Base-by-base conservation (phyloP, 805 yeast species). In the Starmera dryadoides region DNA sequence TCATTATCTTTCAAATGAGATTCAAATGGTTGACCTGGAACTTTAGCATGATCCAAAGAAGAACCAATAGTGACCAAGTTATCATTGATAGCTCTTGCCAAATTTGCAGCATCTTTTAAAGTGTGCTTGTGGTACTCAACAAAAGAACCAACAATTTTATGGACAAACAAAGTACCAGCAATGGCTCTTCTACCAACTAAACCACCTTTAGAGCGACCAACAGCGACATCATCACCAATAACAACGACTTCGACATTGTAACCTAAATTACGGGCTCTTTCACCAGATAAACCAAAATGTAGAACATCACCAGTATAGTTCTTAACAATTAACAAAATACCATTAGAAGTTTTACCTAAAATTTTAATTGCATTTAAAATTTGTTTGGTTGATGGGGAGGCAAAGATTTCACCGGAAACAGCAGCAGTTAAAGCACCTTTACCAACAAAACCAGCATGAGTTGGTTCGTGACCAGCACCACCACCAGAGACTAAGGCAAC, bases 381-480 rank as follows among this genome's bases (percentile, higher is more conserved):
- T 62, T 89, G 98, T 52, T 80, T 84, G 1, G 96, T 86, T n/a
- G 88, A 77, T 3, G 98, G 98, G 12, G 96, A 86, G 0, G 97
- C 96, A 66, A 89, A 89, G n/a, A 86, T 73, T 39, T 81, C 77
- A 29, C 98, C 98, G 39, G 88, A 78, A 4, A 89, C 95, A 0
- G 96, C 97, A 31, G 81, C 94, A 48, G 85, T 86, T 31, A 89
- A 60, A 49, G 83, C 64, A 36, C 94, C 94, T 12, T 77, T 70
- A 11, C 97, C 97, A 18, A 89, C 88, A 58, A 79, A 89, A 0
- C 96, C 97, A 8, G 86, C 89, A 54, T 91, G 97, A 4, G 88
- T 70, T 20, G 97, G 97, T 61, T 89, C 98, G 56, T 89, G 98
- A 35, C 98, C 98, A 12, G 89, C 79, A 21, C 97, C 97, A 40